Base-by-base conservation (phyloP, 1,284 basidiomycete species). In the Butyriboletus regius region DNA sequence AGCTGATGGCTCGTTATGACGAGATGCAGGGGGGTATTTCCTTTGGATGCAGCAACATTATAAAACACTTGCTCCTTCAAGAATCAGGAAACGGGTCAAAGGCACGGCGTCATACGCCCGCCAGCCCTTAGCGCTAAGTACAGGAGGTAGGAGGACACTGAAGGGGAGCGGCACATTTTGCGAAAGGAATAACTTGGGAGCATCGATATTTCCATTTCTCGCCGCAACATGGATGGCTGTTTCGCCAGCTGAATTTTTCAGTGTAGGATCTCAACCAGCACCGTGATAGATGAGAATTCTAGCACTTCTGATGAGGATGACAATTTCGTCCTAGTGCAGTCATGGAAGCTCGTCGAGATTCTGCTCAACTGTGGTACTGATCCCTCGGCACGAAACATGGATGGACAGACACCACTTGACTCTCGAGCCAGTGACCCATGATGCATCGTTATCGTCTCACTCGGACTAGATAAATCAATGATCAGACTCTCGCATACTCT, bases 331-430 rank as follows among this genome's bases (percentile, higher is more conserved):
- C 24, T 22, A 22, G 22, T 8, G 5, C 32, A 6, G 12, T 8
- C 29, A 1, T 46, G 45, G 37, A 10, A 33, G 20, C 7, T 35
- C 4, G 12, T 46, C 8, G 15, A 54, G 10, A 22, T 22, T 18
- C n/a, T 54, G 29, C 38, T 52, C 10, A 41, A 54, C 15, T 5
- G 3, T 10, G 51, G 51, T 5, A 20, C 51, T 20, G 40, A 48
- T 29, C 50, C 42, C 10, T 36, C 10, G 1, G 20, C 17, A 22
- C 37, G 10, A 41, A 54, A 52, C 14, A 4, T n/a, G 9, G 29
- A 36, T 18, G 51, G 51, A 26, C 15, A 54, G 9, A 41, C n/a
- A 32, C 17, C 37, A 6, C 15, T 48, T 37, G n/a, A n/a, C n/a
- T n/a, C n/a, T n/a, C n/a, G n/a, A n/a, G n/a, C n/a, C n/a, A n/a